Base-by-base conservation (phyloP, 805 yeast species). In the Blastobotrys robertii region DNA sequence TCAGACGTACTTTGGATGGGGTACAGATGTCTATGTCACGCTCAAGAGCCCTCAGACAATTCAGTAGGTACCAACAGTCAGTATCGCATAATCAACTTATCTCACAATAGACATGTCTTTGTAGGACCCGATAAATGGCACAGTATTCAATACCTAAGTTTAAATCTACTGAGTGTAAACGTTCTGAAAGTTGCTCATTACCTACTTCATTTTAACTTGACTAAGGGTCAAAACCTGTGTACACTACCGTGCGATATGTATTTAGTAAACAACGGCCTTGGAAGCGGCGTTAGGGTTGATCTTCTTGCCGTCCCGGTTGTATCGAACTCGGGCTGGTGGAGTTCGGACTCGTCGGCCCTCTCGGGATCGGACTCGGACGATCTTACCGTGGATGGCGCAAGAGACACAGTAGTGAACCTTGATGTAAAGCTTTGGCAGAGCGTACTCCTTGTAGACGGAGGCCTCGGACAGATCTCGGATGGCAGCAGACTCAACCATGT, bases 321-420 rank as follows among this genome's bases (percentile, higher is more conserved):
- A 92, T 79, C 98, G 90, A 75, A 82, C 95, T 76, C 99, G 88
- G 68, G 80, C 88, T 63, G 99, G 99, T 58, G 99, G 97, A 72
- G 97, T 67, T 81, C 99, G 88, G 76, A 84, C 72, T 76, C 92
- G 90, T 82, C 99, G 92, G 79, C 88, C 94, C 62, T 82, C 77
- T 79, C 97, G 84, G 58, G 97, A 92, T 81, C 99, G 92, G 63
- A 92, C 99, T 79, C 99, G 92, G 68, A 92, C 98, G 65, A 92
- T 84, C 86, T 95, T 92, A 74, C 96, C 94, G 81, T 92, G 99
- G 64, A 92, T 90, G 64, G 99, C 99, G 77, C 99, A 92, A 54
- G 98, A 92, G 64, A 92, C 92, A 83, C 99, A 92, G 92, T 92
- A 92, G 82, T 90, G 97, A 73, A 90, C 81, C 81, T 92, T 92